phyloP scores from a whole-genome alignment of 345 rosid species.

The Eucalyptus curtisii region DNA sequence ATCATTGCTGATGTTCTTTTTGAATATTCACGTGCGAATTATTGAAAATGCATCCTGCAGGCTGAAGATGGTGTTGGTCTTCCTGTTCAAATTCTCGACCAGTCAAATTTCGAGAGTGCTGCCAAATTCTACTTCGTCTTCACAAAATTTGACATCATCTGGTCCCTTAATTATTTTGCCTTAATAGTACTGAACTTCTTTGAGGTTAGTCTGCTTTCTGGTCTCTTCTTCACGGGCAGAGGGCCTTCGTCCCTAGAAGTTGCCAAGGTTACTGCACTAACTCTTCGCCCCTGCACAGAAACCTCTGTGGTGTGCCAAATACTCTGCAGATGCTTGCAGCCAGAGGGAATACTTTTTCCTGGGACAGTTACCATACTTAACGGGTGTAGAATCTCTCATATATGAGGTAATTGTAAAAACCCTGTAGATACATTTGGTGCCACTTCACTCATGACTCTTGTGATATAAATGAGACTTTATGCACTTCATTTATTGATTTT shows the following conservation, averaged over 20 bases:
- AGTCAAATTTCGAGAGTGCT: slow-evolving; percentile 46
- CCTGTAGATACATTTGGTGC: background rate
- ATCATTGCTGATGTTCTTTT: background rate
- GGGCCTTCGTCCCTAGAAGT: background rate
- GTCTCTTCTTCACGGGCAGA: background rate
- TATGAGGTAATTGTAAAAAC: slow-evolving; percentile 43
- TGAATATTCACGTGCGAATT: background rate
- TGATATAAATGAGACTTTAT: background rate
- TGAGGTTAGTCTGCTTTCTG: slow-evolving; percentile 41
- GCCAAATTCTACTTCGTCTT: slow-evolving; percentile 58
- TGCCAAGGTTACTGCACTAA: background rate
- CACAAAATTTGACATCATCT: slow-evolving; percentile 45
- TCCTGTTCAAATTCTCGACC: slow-evolving; percentile 81
- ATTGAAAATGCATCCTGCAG: slow-evolving; percentile 18
- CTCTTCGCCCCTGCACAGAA: slow-evolving; percentile 32
- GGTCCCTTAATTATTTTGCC: slow-evolving; percentile 89
- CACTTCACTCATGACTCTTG: background rate
- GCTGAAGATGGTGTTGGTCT: slow-evolving; percentile 94
- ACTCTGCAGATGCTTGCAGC: slow-evolving; percentile 38
- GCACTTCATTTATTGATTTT: background rate
- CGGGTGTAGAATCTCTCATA: slow-evolving; percentile 47
- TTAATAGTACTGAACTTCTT: slow-evolving; percentile 63
- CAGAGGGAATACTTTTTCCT: slow-evolving; percentile 72
- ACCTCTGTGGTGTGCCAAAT: slow-evolving; percentile 74
- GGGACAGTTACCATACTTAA: slow-evolving; percentile 89